Evolutionary conservation across 2,329 filamentous ascomycete species (phyloP), one percentile per base, ranked within the genome.

Genomic region (Scleromitrula shiraiana): DNA sequence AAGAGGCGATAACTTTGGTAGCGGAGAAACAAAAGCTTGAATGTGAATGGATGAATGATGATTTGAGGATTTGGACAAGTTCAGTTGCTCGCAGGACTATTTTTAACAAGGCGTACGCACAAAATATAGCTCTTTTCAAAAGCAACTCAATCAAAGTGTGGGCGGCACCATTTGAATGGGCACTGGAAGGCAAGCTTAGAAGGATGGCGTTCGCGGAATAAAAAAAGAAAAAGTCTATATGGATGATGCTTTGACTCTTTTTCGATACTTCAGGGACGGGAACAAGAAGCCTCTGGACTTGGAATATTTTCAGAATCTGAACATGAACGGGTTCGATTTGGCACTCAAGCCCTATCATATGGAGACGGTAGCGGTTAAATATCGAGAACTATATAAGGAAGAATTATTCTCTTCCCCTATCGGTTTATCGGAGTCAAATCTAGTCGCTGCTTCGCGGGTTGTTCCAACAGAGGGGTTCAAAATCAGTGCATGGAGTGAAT

Each of bases 261-360:
- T 41, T 17, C 41, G 17, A 26, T 20, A 9, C 37, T 12, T 47
- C 20, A 47, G 37, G n/a, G n/a, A 41, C 10, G n/a, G 4, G n/a
- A 47, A 33, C n/a, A n/a, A n/a, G 14, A n/a, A 20, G 4, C 20
- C 36, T n/a, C 14, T 46, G 36, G 26, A 41, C 10, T 22, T 38
- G 19, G 44, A 41, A 15, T 38, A 46, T 46, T 38, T 46, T 29
- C 42, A 17, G 15, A 30, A 22, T 1, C 42, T 46, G 8, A 29
- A 38, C 8, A 45, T 38, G 32, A 45, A 45, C 20, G 42, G 42
- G 20, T 45, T 45, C 32, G 42, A 46, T 27, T n/a, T 37, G 15
- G 42, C 29, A 15, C 42, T 32, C 2, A 15, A 32, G 9, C 7
- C 14, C 5, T 6, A 17, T 8, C 27, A 27, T 19, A 41, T 47